Evolutionary conservation across 345 rosid genomes (phyloP).

Genomic region (Nasturtium officinale): DNA sequence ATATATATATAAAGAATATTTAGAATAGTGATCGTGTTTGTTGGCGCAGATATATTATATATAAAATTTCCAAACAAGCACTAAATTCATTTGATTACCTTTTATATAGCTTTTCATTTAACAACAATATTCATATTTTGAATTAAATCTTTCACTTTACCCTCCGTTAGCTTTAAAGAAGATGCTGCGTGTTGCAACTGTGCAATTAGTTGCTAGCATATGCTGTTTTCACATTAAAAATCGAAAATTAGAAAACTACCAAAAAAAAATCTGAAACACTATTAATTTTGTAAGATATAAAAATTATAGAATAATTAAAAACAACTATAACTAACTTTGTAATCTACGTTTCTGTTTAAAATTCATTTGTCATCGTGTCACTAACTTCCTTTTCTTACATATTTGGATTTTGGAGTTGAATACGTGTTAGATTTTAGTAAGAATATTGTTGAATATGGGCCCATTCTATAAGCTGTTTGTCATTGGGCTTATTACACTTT

Average conservation of each 20-base stretch:
- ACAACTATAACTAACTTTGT: neutral
- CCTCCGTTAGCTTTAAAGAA: slow-evolving; percentile 30
- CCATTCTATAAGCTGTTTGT: neutral
- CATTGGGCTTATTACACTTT: neutral
- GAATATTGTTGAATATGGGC: neutral
- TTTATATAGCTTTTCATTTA: slow-evolving; percentile 11
- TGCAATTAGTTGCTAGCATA: slow-evolving; percentile 42
- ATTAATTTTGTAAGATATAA: neutral
- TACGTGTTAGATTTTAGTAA: too few species aligned
- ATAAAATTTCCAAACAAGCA: neutral
- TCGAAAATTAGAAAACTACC: neutral
- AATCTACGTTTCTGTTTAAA: neutral
- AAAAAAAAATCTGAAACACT: neutral
- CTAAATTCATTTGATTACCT: slow-evolving; percentile 18
- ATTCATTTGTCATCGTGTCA: neutral
- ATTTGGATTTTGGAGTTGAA: neutral
- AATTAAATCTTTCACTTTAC: slow-evolving; percentile 17
- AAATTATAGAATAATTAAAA: neutral
- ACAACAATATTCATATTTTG: slow-evolving; percentile 20
- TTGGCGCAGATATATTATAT: neutral
- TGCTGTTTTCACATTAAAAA: slow-evolving; percentile 41
- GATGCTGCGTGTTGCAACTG: slow-evolving; percentile 47
- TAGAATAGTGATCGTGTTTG: neutral
- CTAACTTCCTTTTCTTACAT: neutral
- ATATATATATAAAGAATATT: neutral